These are phyloP conservation scores for Acer yangbiense DNA, from an alignment of 345 rosid genomes.

Conservation along the genomic window DNA sequence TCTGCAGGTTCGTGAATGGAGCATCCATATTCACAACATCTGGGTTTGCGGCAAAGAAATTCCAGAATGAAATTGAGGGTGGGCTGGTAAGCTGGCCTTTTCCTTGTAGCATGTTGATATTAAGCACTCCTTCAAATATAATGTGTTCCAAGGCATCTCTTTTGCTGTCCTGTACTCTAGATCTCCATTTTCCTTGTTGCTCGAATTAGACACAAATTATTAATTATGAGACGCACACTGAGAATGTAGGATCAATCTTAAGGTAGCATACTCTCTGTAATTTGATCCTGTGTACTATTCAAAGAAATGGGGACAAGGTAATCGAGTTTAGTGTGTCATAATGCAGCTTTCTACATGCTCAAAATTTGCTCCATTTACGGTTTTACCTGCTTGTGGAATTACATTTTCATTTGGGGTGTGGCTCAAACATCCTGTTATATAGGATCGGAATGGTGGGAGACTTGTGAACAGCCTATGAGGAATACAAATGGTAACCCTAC, in stretches of 20 bases:
- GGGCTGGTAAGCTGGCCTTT: conserved; percentile 36
- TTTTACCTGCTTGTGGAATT: background rate
- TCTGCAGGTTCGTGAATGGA: conserved; percentile 38
- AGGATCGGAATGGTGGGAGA: background rate
- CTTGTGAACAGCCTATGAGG: background rate
- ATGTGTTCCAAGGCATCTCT: background rate
- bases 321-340: background rate
- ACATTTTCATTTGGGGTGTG: background rate
- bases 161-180: conserved; percentile 5
- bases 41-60: conserved; percentile 45
- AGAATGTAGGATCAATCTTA: background rate
- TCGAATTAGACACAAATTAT: background rate
- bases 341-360: background rate
- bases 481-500: background rate
- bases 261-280: background rate
- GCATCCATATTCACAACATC: conserved; percentile 46
- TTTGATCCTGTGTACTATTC: background rate
- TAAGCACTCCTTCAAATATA: background rate
- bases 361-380: background rate
- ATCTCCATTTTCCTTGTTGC: conserved; percentile 11
- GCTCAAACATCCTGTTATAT: background rate
- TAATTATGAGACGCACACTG: background rate
- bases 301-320: background rate
- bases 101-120: background rate
- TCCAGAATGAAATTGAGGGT: conserved; percentile 45